Evolutionary conservation across 202 grass and related monocot genomes (phyloP).

Genomic region (Digitaria exilis): DNA sequence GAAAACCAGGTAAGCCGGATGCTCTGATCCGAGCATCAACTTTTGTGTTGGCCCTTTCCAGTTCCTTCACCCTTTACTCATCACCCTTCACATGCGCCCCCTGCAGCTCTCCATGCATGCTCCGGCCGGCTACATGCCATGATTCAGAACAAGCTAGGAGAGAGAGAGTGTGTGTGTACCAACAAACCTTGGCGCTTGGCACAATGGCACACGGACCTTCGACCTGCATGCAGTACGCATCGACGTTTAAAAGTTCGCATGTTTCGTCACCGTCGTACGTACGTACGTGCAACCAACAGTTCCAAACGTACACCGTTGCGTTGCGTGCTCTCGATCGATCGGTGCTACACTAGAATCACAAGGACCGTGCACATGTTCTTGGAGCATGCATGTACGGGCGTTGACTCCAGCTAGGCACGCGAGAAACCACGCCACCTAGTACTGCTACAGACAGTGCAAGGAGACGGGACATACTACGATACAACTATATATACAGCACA

Average conservation of each 20-base stretch:
- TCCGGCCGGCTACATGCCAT: conserved; percentile 11
- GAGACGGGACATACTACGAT: neutral
- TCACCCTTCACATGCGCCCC: conserved; percentile 41
- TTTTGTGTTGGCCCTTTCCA: conserved; percentile 44
- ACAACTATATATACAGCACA: neutral
- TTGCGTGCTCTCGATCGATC: neutral
- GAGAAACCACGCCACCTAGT: neutral
- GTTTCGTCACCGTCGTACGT: too few relatives aligned
- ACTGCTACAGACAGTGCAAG: too few relatives aligned
- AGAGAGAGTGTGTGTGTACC: neutral
- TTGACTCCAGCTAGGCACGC: neutral
- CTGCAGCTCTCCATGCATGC: conserved; percentile 30
- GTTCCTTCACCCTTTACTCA: neutral
- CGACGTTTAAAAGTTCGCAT: neutral
- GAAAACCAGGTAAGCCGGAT: conserved; percentile 38
- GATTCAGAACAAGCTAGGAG: neutral
- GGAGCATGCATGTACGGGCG: conserved; percentile 4
- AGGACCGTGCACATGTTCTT: neutral
- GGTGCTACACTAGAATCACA: neutral
- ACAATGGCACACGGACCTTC: neutral
- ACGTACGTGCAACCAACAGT: neutral
- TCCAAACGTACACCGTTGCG: neutral
- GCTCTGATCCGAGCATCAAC: conserved; percentile 39
- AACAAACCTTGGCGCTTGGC: neutral
- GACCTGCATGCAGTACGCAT: neutral